Base-by-base conservation (phyloP, 202 grass and related monocot genomes). In the Brachypodium distachyon region DNA sequence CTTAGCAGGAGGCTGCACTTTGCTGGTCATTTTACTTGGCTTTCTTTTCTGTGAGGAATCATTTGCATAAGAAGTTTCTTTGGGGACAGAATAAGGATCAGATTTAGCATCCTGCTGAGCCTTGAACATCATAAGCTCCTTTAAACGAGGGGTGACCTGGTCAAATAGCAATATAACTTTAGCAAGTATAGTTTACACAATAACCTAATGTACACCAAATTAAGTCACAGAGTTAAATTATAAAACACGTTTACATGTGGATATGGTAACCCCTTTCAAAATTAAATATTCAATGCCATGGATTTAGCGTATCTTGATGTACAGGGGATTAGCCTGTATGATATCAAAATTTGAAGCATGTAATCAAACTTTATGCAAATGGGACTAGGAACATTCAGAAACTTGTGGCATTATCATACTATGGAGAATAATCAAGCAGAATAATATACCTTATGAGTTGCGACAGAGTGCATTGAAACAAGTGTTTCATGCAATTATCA, bases 31-130 rank as follows among this genome's bases (percentile, higher is more conserved):
- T 90, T 94, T 76, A 72, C 60, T 80, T 55, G 78, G 62, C 83
- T 98, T 98, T 84, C 95, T 92, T 85, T 98, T 98, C 26, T 86
- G 80, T 21, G 82, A 84, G 28, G 83, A 86, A 84, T 85, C 82
- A 59, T 59, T 82, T 64, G 38, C 74, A 83, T 69, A 68, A 70
- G 70, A 63, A 80, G 77, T 84, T 46, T 83, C 89, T 81, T 81
- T 70, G 36, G 40, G 78, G 38, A 39, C 66, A 82, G 74, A 73
- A 38, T 81, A 69, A 66, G 78, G 55, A 38, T 86, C 83, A 18
- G 39, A 54, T 83, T 92, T 92, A 86, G 83, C 82, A 41, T 98
- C 91, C 76, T 95, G 85, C 80, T 95, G 87, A 50, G 80, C 53
- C 66, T 80, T 92, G 74, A 95, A 98, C 71, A 84, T 23, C 77